Percentiles rank a stretch among this genome's conserved stretches.
Conservation (phyloP, 2,329 filamentous ascomycete genomes). For the Aaosphaeria pasadenensis region DNA sequence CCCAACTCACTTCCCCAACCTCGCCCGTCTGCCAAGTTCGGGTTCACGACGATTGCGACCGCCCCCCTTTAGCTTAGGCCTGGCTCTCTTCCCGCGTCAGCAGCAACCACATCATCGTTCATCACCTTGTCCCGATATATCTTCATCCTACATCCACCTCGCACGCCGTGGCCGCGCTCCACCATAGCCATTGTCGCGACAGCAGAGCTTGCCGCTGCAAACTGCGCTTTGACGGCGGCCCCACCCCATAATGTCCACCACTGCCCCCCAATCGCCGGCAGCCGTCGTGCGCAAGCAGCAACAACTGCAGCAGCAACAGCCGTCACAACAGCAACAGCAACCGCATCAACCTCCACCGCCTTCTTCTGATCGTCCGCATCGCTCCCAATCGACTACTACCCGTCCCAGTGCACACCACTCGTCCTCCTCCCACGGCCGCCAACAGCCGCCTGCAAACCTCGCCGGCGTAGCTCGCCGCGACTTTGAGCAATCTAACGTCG, state of each 20-base stretch:
- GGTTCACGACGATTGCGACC: no score
- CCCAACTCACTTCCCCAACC: no score
- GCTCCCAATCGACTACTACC: slow-evolving; percentile 34
- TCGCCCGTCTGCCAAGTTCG: no score
- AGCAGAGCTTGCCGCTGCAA: no score
- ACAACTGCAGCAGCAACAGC: slow-evolving; percentile 6
- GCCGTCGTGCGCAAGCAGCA: no score
- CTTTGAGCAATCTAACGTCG: slow-evolving; percentile 69
- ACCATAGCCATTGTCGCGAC: no score
- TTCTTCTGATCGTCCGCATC: slow-evolving; percentile 32
- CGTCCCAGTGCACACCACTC: slow-evolving; percentile 31
- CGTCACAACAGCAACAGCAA: neutral
- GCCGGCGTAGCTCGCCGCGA: slow-evolving; percentile 63
- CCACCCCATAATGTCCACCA: slow-evolving; percentile 30
- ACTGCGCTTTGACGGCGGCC: no score
- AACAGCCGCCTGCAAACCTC: slow-evolving; percentile 49
- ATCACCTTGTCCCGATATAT: neutral
- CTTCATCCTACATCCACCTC: no score
- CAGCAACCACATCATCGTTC: neutral
- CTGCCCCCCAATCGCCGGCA: slow-evolving; percentile 39
- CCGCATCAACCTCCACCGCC: no score
- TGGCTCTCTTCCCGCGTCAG: neutral
- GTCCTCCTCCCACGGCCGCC: slow-evolving; percentile 21
- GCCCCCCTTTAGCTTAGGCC: slow-evolving; percentile 3
- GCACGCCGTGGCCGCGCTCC: no score